phyloP scores from a whole-genome alignment of 2,329 filamentous ascomycete species.

The Claviceps sorghi region DNA sequence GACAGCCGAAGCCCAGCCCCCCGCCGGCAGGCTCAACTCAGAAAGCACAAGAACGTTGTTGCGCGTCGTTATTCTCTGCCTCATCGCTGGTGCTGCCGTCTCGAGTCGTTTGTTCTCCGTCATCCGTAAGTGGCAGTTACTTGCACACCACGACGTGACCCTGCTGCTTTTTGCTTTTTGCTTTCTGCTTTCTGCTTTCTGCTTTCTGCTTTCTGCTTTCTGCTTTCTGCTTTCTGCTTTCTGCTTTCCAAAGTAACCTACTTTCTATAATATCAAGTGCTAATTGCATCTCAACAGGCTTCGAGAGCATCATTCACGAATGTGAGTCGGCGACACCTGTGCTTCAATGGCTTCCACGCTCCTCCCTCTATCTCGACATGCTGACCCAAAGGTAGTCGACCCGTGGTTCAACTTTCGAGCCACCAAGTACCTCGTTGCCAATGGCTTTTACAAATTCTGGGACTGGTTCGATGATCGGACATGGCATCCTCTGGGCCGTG shows the following conservation, averaged over 20 bases:
- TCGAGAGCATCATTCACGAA: conserved; percentile 99
- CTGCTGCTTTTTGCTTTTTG: neutral
- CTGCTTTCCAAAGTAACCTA: neutral
- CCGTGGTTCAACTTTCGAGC: conserved; percentile 99
- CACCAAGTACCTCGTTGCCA: conserved; percentile 89
- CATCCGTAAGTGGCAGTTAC: conserved; percentile 55
- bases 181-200: neutral
- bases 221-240: neutral
- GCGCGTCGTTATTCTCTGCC: conserved; percentile 73
- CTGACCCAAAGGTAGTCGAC: conserved; percentile 53
- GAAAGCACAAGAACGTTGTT: conserved; percentile 74
- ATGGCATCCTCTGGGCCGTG: conserved; percentile 96
- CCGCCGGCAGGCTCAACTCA: conserved; percentile 63
- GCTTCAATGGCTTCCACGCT: neutral
- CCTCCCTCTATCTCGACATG: conserved; percentile 1
- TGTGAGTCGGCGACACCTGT: conserved; percentile 46
- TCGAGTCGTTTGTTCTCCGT: conserved; percentile 95
- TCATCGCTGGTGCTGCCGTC: conserved; percentile 84
- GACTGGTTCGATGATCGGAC: conserved; percentile 99
- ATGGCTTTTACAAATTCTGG: conserved; percentile 99
- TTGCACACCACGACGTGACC: neutral
- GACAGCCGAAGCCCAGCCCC: conserved; percentile 31
- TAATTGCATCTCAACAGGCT: conserved; percentile 43
- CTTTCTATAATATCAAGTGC: conserved; percentile 7
- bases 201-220: no score